Evolutionary conservation across 306 rosid species (phyloP), one percentile per base, ranked within the genome.

Genomic region (Luffa acutangula): DNA sequence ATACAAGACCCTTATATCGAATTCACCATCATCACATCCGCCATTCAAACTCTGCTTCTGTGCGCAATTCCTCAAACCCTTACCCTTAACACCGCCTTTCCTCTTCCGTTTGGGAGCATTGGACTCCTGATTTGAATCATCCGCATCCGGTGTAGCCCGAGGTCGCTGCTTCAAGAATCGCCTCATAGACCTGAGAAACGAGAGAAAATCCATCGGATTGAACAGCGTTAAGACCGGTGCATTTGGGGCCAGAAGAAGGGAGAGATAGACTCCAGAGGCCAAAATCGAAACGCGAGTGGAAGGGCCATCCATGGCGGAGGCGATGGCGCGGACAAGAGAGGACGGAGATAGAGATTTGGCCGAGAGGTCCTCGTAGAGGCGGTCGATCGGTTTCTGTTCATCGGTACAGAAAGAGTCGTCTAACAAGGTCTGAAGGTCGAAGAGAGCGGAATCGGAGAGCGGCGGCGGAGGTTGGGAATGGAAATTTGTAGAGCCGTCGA

Each of bases 181-280:
- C 39, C 97, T 96, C 56, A 94, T 79, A 21, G 97, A 91, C 64
- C 92, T 93, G 81, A 94, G 97, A 82, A 94, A 90, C 58, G 98
- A 92, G 82, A 92, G 92, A 57, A 92, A 91, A 0, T 90, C 87
- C 83, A 94, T 83, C 8, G 97, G 98, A 53, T 92, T 86, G 85
- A 94, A 94, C 63, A 94, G 89, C 48, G 97, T 89, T 84, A 93
- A 86, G 42, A 92, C 95, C 8, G 98, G 98, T 33, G 97, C 92
- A 84, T 89, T 89, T 3, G 89, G 93, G 4, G 85, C 76, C 54
- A 92, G 86, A 54, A 94, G 90, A 17, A 91, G 81, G 4, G 97
- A 88, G 42, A 94, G 91, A 85, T 89, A 94, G 60, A 84, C 84
- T n/a, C 82, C 82, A 10, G 97, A 92, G 4, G 97, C 97, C 12